Conservation (phyloP, 306 rosid genomes). For the Astragalus membranaceus region DNA sequence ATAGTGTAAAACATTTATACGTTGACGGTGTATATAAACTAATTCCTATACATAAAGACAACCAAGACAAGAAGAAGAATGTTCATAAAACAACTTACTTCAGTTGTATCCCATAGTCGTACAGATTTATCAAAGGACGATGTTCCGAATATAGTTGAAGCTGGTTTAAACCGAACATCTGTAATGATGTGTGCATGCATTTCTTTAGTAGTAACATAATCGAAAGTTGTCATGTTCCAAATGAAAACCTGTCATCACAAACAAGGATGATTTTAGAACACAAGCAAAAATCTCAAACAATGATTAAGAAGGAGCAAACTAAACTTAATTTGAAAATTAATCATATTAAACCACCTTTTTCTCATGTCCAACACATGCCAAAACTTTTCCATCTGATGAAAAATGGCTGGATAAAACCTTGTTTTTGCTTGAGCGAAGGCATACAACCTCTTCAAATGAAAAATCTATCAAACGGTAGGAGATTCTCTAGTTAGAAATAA, state of each 20-base stretch:
- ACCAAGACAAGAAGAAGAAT: slow-evolving; percentile 13
- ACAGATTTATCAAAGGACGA: no score
- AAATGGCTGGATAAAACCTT: slow-evolving; percentile 58
- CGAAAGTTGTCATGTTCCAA: slow-evolving; percentile 50
- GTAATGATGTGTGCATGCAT: no score
- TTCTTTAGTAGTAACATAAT: slow-evolving; percentile 23
- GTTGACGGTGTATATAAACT: no score
- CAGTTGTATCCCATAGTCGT: no score
- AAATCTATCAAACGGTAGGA: slow-evolving; percentile 24
- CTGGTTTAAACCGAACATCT: no score
- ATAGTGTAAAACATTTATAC: no score
- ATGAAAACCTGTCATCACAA: slow-evolving; percentile 41
- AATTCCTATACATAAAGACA: background rate
- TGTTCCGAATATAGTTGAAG: no score
- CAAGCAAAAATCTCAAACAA: slow-evolving; percentile 9
- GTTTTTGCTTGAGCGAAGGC: slow-evolving; percentile 39
- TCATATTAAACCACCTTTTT: slow-evolving; percentile 40
- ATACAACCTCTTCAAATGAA: no score
- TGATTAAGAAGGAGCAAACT: slow-evolving; percentile 8
- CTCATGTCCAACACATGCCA: slow-evolving; percentile 57
- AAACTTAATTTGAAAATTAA: slow-evolving; percentile 8
- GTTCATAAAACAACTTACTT: no score
- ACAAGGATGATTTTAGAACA: slow-evolving; percentile 17
- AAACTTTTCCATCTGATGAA: slow-evolving; percentile 51
- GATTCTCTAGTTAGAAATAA: slow-evolving; percentile 12